phyloP scores from a whole-genome alignment of 192 early-diverging fungal genomes.

The Chytriomyces sp. region DNA sequence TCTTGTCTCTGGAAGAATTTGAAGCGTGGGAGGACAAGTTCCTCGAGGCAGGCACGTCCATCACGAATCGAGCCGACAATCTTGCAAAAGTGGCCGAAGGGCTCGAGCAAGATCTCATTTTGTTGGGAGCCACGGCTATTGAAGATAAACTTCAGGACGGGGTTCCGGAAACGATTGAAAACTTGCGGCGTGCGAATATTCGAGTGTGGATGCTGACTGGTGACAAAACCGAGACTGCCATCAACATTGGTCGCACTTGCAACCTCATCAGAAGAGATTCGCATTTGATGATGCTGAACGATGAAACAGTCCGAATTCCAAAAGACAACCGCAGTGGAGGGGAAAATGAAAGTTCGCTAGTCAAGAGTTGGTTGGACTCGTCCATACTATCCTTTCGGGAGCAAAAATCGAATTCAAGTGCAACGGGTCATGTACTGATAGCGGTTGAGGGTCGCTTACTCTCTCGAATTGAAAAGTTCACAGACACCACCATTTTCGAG shows the following conservation, averaged over 20 bases:
- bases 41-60: conserved; percentile 67
- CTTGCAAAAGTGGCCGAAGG: conserved; percentile 74
- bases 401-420: background rate
- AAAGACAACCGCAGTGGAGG: background rate
- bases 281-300: conserved; percentile 35
- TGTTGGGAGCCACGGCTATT: conserved; percentile 84
- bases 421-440: conserved; percentile 20
- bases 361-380: no score
- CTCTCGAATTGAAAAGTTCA: conserved; percentile 43
- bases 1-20: conserved; percentile 76
- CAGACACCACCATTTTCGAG: conserved; percentile 20
- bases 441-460: conserved; percentile 34
- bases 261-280: conserved; percentile 63
- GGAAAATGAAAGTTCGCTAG: background rate
- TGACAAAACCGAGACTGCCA: conserved; percentile 85
- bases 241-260: conserved; percentile 85
- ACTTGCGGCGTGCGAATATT: conserved; percentile 74
- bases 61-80: conserved; percentile 74
- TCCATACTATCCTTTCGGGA: background rate
- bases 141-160: conserved; percentile 83
- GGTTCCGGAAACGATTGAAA: conserved; percentile 82
- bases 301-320: conserved; percentile 8
- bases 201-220: conserved; percentile 89
- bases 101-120: conserved; percentile 69
- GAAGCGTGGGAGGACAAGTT: conserved; percentile 66